phyloP scores from a whole-genome alignment of 768 basidiomycete genomes.

The Dioszegia hungarica region DNA sequence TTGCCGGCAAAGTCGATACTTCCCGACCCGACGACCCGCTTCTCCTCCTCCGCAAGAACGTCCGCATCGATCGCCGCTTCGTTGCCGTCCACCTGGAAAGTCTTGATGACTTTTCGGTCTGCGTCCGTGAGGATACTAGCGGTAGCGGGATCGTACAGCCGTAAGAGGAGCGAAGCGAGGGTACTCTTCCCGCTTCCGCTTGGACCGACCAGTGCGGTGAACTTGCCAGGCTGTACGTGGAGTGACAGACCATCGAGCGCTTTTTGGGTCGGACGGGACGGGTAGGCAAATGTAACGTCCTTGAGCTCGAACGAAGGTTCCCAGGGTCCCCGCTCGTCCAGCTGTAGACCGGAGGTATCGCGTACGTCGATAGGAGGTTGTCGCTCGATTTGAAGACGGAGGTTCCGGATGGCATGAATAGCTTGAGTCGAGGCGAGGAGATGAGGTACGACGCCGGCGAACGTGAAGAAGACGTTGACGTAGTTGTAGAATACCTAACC shows the following conservation, averaged over 20 bases:
- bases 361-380: constrained; percentile 39
- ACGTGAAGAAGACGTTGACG: constrained; percentile 32
- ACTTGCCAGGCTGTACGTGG: constrained; percentile 30
- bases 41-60: constrained; percentile 3
- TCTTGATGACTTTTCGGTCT: constrained; percentile 19
- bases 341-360: constrained; percentile 17
- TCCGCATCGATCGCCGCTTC: background rate
- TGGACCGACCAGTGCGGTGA: constrained; percentile 45
- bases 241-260: constrained; percentile 34
- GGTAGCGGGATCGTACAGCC: constrained; percentile 40
- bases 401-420: constrained; percentile 21
- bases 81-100: constrained; percentile 9
- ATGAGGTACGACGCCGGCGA: constrained; percentile 42
- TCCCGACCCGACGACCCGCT: constrained; percentile 5
- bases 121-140: constrained; percentile 13
- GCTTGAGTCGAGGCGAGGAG: constrained; percentile 35
- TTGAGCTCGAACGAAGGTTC: constrained; percentile 38
- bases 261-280: constrained; percentile 31
- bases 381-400: constrained; percentile 41
- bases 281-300: constrained; percentile 44
- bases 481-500: constrained; percentile 26
- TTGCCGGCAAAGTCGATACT: constrained; percentile 19
- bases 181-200: constrained; percentile 46
- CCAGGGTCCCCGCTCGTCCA: background rate
- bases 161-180: constrained; percentile 35